Evolutionary conservation across 192 early-diverging fungal species (phyloP).

Genomic region (Rhizophagus prolifer): DNA sequence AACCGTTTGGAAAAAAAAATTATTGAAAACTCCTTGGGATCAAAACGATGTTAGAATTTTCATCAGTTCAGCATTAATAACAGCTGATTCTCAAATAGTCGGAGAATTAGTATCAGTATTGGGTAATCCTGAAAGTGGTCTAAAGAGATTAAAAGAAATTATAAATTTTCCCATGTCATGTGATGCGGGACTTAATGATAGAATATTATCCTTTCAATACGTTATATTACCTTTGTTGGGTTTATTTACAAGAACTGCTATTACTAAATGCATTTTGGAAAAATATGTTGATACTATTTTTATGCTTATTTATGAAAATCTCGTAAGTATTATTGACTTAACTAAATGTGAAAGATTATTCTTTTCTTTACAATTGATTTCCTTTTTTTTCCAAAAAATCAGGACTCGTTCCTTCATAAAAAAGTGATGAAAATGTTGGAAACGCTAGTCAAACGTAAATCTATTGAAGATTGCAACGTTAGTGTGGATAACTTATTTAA

Average conservation of each 20-base stretch:
- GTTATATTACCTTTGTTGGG: slow-evolving; percentile 35
- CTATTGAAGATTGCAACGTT: slow-evolving; percentile 19
- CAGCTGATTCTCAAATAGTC: neutral
- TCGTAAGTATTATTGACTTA: neutral
- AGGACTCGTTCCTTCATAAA: slow-evolving; percentile 18
- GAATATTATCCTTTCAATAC: slow-evolving; percentile 37
- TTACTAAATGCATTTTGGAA: slow-evolving; percentile 38
- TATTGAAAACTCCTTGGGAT: neutral
- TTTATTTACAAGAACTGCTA: slow-evolving; percentile 35
- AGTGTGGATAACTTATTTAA: neutral
- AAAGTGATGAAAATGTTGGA: slow-evolving; percentile 18
- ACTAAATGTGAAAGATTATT: neutral
- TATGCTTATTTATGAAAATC: slow-evolving; percentile 32
- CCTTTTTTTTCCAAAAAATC: too few relatives aligned
- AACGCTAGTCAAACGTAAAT: slow-evolving; percentile 27
- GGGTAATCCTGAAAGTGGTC: slow-evolving; percentile 5
- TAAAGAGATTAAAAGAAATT: slow-evolving; percentile 30
- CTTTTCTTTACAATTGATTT: neutral
- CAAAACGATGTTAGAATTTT: slow-evolving; percentile 23
- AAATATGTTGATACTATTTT: slow-evolving; percentile 34
- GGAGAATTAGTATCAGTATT: slow-evolving; percentile 34
- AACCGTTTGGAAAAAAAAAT: neutral
- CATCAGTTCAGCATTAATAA: neutral
- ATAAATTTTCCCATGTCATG: slow-evolving; percentile 31
- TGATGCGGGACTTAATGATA: slow-evolving; percentile 21